Percentiles rank a stretch among this genome's conserved stretches.
Evolutionary conservation across 768 basidiomycete species (phyloP).

Genomic region (Suillus occidentalis): DNA sequence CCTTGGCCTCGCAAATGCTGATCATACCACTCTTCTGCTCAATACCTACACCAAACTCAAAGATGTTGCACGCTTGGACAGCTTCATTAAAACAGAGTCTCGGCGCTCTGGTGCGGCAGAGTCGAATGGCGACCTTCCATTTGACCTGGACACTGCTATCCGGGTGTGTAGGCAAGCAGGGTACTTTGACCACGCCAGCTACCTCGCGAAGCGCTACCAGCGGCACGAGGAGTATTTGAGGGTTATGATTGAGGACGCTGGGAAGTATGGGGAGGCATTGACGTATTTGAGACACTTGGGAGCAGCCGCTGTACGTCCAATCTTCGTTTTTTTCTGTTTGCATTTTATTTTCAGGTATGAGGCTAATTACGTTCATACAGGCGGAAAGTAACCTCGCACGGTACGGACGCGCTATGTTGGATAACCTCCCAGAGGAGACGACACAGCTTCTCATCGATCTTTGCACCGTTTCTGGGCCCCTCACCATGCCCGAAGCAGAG

Average conservation of each 20-base stretch:
- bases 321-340: constrained; percentile 2
- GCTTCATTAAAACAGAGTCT: constrained; percentile 89
- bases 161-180: constrained; percentile 95
- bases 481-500: constrained; percentile 44
- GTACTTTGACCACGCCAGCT: constrained; percentile 93
- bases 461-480: constrained; percentile 66
- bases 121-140: constrained; percentile 74
- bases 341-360: background rate
- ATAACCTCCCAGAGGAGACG: constrained; percentile 81
- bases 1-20: constrained; percentile 86
- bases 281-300: constrained; percentile 78
- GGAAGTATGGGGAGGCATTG: constrained; percentile 71
- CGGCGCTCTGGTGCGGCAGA: constrained; percentile 34
- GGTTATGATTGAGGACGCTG: constrained; percentile 92
- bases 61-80: constrained; percentile 83
- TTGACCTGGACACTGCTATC: constrained; percentile 96
- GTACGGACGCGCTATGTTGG: constrained; percentile 86
- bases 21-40: constrained; percentile 94
- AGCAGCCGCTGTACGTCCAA: constrained; percentile 65
- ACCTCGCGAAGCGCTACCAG: constrained; percentile 89
- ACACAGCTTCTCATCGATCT: constrained; percentile 91
- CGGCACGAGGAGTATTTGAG: constrained; percentile 91
- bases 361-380: constrained; percentile 35
- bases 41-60: constrained; percentile 98
- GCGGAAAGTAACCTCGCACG: constrained; percentile 84